Evolutionary conservation across 345 rosid genomes (phyloP).

Genomic region (Microcos paniculata): DNA sequence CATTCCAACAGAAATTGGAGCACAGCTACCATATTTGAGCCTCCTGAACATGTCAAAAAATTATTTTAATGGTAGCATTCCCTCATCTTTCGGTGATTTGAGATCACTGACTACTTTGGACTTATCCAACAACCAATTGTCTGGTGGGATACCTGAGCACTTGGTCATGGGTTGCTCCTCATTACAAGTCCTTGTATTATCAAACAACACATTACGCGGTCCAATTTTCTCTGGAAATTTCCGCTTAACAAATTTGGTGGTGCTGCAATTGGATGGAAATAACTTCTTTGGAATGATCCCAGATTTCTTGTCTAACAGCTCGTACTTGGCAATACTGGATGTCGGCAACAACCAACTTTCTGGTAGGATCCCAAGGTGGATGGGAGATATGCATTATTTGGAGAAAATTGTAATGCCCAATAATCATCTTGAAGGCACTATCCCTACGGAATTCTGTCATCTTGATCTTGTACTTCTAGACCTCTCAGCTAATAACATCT

Average conservation of each 20-base stretch:
- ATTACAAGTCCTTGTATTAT: not conserved
- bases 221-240: not conserved
- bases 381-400: not conserved
- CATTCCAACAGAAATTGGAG: conserved; percentile 15
- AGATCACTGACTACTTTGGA: not conserved
- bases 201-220: conserved; percentile 27
- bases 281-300: not conserved
- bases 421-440: conserved; percentile 18
- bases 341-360: conserved; percentile 19
- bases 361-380: conserved; percentile 20
- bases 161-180: not conserved
- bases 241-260: not conserved
- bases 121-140: conserved; percentile 21
- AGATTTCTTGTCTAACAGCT: not conserved
- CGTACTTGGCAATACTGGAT: conserved; percentile 2
- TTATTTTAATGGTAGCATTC: conserved; percentile 16
- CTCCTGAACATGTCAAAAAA: conserved; percentile 14
- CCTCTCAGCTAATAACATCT: conserved; percentile 11
- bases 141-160: conserved; percentile 11
- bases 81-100: conserved; percentile 17
- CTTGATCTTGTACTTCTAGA: not conserved
- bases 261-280: not conserved
- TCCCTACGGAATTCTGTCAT: conserved; percentile 13
- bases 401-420: not conserved
- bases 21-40: not conserved